phyloP scores from a whole-genome alignment of 768 basidiomycete species.

The Pleurotus giganteus region DNA sequence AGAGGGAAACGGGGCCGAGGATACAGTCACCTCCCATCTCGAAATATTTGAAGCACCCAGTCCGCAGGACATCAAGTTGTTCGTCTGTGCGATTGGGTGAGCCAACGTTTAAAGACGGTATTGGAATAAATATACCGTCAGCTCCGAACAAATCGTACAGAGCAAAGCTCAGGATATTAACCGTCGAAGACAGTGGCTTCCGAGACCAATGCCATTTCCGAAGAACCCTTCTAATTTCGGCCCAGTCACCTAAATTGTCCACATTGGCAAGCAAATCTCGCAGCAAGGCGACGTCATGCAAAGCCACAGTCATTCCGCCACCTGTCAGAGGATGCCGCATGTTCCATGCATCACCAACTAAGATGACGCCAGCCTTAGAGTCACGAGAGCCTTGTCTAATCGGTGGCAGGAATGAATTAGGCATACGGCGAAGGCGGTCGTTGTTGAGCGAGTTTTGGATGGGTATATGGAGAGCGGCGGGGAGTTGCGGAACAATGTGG shows the following conservation, averaged over 20 bases:
- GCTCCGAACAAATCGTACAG: conserved; percentile 94
- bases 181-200: conserved; percentile 78
- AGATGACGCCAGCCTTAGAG: conserved; percentile 67
- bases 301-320: conserved; percentile 96
- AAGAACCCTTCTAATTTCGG: conserved; percentile 47
- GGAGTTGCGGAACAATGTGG: conserved; percentile 80
- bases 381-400: conserved; percentile 57
- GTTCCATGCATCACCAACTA: conserved; percentile 96
- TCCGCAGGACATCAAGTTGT: conserved; percentile 58
- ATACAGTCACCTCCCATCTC: conserved; percentile 89
- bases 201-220: conserved; percentile 83
- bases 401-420: conserved; percentile 90
- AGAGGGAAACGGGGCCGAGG: conserved; percentile 83
- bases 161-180: conserved; percentile 92
- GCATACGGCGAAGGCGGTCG: conserved; percentile 87
- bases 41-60: conserved; percentile 97
- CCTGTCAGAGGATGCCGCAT: conserved; percentile 99
- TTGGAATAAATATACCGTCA: conserved; percentile 74
- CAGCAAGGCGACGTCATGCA: conserved; percentile 81
- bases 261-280: conserved; percentile 55
- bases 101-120: background rate
- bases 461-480: conserved; percentile 62
- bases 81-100: conserved; percentile 40
- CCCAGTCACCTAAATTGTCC: conserved; percentile 46
- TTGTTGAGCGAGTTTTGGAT: conserved; percentile 70